Percentiles rank a stretch among this genome's conserved stretches.
Evolutionary conservation across 768 basidiomycete genomes (phyloP).

Genomic region (Phylloporus arenicola): DNA sequence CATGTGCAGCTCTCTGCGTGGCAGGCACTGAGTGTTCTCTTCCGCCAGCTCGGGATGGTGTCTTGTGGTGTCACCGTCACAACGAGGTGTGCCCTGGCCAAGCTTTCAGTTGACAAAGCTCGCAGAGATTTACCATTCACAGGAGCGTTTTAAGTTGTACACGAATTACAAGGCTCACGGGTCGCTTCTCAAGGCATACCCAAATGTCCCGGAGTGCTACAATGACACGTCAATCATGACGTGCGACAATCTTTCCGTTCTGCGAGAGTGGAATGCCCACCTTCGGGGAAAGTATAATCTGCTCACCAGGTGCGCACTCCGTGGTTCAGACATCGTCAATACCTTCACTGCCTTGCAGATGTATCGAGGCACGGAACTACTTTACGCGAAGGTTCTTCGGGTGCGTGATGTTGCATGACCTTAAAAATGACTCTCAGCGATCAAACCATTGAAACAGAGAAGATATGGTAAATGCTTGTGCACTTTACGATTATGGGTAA

Average conservation of each 20-base stretch:
- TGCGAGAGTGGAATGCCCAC: slow-evolving; percentile 30
- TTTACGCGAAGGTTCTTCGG: slow-evolving; percentile 39
- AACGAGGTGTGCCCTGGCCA: slow-evolving; percentile 21
- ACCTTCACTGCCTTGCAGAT: slow-evolving; percentile 21
- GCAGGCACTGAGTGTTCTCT: slow-evolving; percentile 13
- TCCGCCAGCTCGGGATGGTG: slow-evolving; percentile 1
- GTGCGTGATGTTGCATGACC: slow-evolving; percentile 17
- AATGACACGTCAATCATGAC: slow-evolving; percentile 21
- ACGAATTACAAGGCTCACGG: slow-evolving; percentile 33
- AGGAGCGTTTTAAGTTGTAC: slow-evolving; percentile 36
- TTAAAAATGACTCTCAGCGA: background rate
- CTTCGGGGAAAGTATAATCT: slow-evolving; percentile 31
- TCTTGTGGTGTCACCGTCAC: slow-evolving; percentile 28
- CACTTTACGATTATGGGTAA: background rate
- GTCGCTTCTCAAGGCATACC: slow-evolving; percentile 27
- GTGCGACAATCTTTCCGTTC: slow-evolving; percentile 28
- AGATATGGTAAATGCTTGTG: slow-evolving; percentile 17
- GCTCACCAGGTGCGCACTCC: slow-evolving; percentile 26
- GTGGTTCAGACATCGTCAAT: background rate
- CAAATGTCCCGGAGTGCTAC: slow-evolving; percentile 24
- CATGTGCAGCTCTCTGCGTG: slow-evolving; percentile 16
- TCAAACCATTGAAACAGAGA: slow-evolving; percentile 4
- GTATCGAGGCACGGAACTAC: slow-evolving; percentile 34
- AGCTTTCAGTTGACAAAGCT: background rate
- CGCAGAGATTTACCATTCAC: background rate